phyloP scores from a whole-genome alignment of 768 basidiomycete species.

The Amanita brunnescens region DNA sequence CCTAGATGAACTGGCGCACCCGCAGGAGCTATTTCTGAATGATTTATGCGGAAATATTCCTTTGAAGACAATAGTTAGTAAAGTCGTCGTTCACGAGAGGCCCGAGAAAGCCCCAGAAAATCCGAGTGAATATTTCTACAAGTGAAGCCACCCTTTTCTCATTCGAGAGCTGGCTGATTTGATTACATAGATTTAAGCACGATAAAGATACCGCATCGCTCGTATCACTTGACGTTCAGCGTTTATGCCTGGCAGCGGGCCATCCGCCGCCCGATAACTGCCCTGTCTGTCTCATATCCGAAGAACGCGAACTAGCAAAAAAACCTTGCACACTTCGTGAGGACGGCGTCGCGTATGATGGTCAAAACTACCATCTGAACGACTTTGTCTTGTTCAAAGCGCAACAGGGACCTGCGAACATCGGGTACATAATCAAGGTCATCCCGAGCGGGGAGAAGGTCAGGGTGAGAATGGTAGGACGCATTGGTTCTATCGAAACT shows the following conservation, averaged over 20 bases:
- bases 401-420: conserved; percentile 39
- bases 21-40: conserved; percentile 59
- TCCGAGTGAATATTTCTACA: conserved; percentile 42
- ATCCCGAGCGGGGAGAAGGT: conserved; percentile 17
- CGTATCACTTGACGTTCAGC: conserved; percentile 27
- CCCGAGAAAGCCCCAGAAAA: conserved; percentile 19
- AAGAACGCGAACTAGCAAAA: conserved; percentile 24
- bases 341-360: conserved; percentile 31
- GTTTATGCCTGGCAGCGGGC: conserved; percentile 15
- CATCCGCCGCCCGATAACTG: conserved; percentile 44
- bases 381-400: conserved; percentile 53
- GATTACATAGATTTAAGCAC: conserved; percentile 38
- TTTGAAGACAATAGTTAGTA: conserved; percentile 35
- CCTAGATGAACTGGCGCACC: conserved; percentile 50
- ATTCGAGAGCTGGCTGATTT: conserved; percentile 5
- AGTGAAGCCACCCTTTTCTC: conserved; percentile 26
- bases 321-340: conserved; percentile 23
- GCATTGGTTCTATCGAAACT: conserved; percentile 32
- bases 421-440: conserved; percentile 41
- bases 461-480: conserved; percentile 38
- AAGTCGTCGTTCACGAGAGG: conserved; percentile 34
- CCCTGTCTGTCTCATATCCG: conserved; percentile 30
- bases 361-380: conserved; percentile 44
- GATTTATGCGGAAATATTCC: conserved; percentile 40
- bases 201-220: conserved; percentile 37